phyloP scores from a whole-genome alignment of 1,139 yeast species.

The Pichia norvegensis region DNA sequence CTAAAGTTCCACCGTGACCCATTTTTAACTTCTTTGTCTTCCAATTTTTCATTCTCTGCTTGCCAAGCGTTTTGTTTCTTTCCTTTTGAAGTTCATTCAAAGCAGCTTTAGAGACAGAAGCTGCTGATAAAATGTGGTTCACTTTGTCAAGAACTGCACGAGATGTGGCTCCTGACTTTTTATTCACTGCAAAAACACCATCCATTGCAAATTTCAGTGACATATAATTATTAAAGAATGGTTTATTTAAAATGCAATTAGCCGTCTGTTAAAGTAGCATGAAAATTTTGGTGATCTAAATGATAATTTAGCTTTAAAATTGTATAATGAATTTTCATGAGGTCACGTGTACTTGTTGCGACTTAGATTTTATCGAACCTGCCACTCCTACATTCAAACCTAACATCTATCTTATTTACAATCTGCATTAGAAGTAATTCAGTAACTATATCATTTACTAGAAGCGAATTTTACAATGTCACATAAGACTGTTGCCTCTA shows the following conservation, averaged over 20 bases:
- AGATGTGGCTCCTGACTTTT: slow-evolving; percentile 82
- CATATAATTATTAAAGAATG: not conserved
- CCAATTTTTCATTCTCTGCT: slow-evolving; percentile 19
- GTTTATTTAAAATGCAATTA: too few relatives aligned
- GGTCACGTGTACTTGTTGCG: not conserved
- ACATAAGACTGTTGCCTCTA: slow-evolving; percentile 3
- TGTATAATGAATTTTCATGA: not conserved
- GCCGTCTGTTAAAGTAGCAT: too few relatives aligned
- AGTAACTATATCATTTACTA: too few relatives aligned
- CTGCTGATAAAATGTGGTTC: slow-evolving; percentile 53
- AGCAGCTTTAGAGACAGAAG: slow-evolving; percentile 52
- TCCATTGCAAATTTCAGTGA: slow-evolving; percentile 39
- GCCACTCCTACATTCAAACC: too few relatives aligned
- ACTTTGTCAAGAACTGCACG: slow-evolving; percentile 60
- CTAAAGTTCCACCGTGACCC: slow-evolving; percentile 98
- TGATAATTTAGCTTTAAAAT: too few relatives aligned
- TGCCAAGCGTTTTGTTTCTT: slow-evolving; percentile 35
- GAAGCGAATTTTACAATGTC: too few relatives aligned
- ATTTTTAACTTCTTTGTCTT: slow-evolving; percentile 57
- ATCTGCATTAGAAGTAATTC: too few relatives aligned
- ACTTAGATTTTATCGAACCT: not conserved
- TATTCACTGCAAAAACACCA: slow-evolving; percentile 89
- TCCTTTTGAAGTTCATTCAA: slow-evolving; percentile 42
- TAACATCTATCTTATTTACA: too few relatives aligned
- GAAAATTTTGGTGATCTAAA: not conserved